Base-by-base conservation (phyloP, 148 eudicot genomes). In the Cornus florida region DNA sequence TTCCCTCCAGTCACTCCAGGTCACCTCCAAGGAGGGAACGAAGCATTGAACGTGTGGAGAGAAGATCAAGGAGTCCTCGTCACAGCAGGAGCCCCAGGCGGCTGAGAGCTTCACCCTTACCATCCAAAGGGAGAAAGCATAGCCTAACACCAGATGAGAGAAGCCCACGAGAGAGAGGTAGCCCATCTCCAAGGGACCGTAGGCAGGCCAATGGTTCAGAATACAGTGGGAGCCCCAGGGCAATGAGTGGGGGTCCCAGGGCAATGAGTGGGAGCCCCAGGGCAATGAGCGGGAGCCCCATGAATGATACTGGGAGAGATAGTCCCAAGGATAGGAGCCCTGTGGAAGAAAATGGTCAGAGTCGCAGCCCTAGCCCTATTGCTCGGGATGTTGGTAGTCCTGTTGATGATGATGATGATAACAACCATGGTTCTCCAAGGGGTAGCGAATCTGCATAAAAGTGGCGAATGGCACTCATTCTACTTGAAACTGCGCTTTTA, bases 1-100 rank as follows among this genome's bases (percentile, higher is more conserved):
- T 60, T 74, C 11, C 69, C 5, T 86, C 79, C 87, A 91, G 94
- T 80, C 92, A 73, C 81, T 91, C 94, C 43, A 84, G 92, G 67
- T 85, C 94, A 23, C 92, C 94, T 10, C 80, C 78, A 10, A 89
- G 69, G 83, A 87, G 85, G 78, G 92, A 86, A 1, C 79, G 88
- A 22, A 85, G 82, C 7, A 62, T 82, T 16, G 93, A 86, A 71
- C 71, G 74, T 46, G 73, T n/a, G 12, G 90, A 85, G 20, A 86
- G 77, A 69, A 77, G 91, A 79, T 89, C 92, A 33, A 85, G 89
- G 69, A 87, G 90, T 53, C 89, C 89, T 17, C 76, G 82, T 11
- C 81, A 70, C 79, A 86, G 91, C 80, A 82, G 86, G 81, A 89
- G 92, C 77, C 89, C 90, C 0, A 87, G 80, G 59, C 81, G 82